Evolutionary conservation across 202 grass and related monocot genomes (phyloP), one percentile per base, ranked within the genome.

Genomic region (Zizania palustris): DNA sequence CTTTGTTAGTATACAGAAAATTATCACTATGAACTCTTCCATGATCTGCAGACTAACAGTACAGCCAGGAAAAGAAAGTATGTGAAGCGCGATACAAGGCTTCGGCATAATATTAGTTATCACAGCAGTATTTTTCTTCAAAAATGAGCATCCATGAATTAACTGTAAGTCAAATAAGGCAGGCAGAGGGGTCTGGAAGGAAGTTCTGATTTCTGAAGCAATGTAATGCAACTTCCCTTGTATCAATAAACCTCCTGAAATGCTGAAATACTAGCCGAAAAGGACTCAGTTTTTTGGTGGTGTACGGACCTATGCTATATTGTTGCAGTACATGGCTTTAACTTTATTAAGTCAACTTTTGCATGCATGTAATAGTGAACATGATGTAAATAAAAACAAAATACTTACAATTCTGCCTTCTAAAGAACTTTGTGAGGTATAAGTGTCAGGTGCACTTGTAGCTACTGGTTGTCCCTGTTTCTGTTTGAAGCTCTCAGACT

Each of bases 351-450:
- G 11, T 20, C 14, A 64, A 14, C 38, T 57, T 62, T 71, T 65
- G 19, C 43, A 42, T 3, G 20, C 7, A 39, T 75, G 20, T n/a
- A 55, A 74, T 77, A 54, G n/a, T 43, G 0, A 46, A 73, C 9
- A 63, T 9, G 0, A 50, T 67, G 15, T 50, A 66, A 57, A 66
- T 51, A 75, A n/a, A 42, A 37, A 70, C 60, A 66, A 38, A 45
- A 66, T 76, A 87, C 76, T 3, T 90, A 97, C 94, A 70, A 77
- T 22, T 76, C 76, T 97, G 53, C 89, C 85, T 66, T 93, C 91
- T 64, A 63, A 45, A 83, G 84, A 59, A 75, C 63, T 91, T 81
- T 71, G 67, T 41, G 55, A n/a, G 38, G 72, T 19, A 48, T 67
- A 74, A 73, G 79, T 73, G 21, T 88, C 69, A 62, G 80, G 36